Evolutionary conservation across 345 rosid genomes (phyloP).

Genomic region (Citrus glauca): DNA sequence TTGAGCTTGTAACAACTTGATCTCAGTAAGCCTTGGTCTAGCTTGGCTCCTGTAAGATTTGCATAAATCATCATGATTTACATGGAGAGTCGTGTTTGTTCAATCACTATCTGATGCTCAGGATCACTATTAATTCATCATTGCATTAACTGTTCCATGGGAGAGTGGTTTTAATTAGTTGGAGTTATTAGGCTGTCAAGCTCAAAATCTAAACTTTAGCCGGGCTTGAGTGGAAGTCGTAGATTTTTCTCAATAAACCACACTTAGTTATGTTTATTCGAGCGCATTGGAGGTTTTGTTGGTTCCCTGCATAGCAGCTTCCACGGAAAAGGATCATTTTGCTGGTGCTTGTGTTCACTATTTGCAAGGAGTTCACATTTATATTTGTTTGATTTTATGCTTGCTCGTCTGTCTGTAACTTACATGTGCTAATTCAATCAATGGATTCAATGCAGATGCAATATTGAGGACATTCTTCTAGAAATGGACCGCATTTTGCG

Average conservation of each 20-base stretch:
- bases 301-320: not conserved
- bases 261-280: not conserved
- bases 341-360: not conserved
- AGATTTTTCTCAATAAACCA: not conserved
- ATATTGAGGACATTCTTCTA: constrained; percentile 76
- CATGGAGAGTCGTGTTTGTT: not conserved
- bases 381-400: not conserved
- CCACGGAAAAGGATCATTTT: not conserved
- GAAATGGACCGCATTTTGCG: constrained; percentile 98
- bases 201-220: not conserved
- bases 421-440: not conserved
- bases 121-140: not conserved
- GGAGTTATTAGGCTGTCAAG: not conserved
- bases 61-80: not conserved
- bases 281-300: not conserved
- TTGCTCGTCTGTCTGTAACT: not conserved
- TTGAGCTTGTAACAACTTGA: not conserved
- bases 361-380: not conserved
- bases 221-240: not conserved
- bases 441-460: constrained; percentile 48
- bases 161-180: not conserved
- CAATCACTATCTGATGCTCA: not conserved
- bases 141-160: not conserved
- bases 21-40: not conserved
- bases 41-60: not conserved